Percentiles rank a stretch among this genome's conserved stretches.
Evolutionary conservation across 23 red algal species (phyloP).

Genomic region (Pyropia haitanensis): DNA sequence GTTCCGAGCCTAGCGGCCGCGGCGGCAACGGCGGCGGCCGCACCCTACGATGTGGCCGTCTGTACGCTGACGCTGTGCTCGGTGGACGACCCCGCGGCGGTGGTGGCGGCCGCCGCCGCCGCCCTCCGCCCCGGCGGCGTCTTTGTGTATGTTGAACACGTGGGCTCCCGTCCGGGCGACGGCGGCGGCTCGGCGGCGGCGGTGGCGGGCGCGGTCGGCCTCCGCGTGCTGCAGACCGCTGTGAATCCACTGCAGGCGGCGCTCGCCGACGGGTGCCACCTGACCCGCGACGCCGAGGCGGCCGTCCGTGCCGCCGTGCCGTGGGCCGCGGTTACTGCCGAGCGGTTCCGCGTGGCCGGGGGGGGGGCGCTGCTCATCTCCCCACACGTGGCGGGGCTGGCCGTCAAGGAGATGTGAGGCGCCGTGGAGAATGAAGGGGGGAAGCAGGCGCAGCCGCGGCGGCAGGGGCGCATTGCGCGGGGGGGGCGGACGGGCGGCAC

Average conservation of each 20-base stretch:
- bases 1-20: background rate
- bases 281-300: slow-evolving; percentile 30
- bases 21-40: background rate
- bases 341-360: background rate
- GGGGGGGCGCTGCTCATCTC: background rate
- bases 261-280: slow-evolving; percentile 56
- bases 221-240: slow-evolving; percentile 30
- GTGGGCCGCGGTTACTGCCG: background rate
- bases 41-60: slow-evolving; percentile 20
- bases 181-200: no score
- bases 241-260: slow-evolving; percentile 33
- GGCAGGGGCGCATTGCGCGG: no score
- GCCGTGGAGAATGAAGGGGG: no score
- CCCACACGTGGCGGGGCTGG: background rate
- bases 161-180: background rate
- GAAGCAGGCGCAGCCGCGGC: no score
- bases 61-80: slow-evolving; percentile 58
- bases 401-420: background rate
- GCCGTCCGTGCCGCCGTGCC: background rate
- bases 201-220: background rate
- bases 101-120: slow-evolving; percentile 32
- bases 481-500: no score
- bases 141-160: slow-evolving; percentile 68
- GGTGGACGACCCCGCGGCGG: slow-evolving; percentile 24
- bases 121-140: slow-evolving; percentile 56